A percentile compares a stretch with the other conserved stretches of the same genome.
Conservation (phyloP, 257 asterid species). For the Apocynum venetum region DNA sequence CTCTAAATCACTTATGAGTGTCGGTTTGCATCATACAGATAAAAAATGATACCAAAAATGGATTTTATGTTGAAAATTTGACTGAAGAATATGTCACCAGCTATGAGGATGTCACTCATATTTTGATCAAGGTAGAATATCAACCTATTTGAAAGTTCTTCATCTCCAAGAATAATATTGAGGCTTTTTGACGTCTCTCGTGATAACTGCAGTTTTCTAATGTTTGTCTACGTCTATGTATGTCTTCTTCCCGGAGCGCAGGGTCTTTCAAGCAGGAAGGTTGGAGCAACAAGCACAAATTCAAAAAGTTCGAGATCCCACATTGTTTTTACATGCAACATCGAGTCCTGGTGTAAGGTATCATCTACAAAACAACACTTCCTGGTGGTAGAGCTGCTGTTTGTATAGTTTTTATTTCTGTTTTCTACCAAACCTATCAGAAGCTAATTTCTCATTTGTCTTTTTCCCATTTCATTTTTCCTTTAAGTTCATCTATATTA, state of each 20-base stretch:
- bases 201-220: not conserved
- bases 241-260: conserved; percentile 19
- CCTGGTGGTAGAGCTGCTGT: not conserved
- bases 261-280: conserved; percentile 89
- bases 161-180: not conserved
- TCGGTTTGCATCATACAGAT: conserved; percentile 45
- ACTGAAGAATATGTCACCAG: conserved; percentile 84
- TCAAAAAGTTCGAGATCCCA: conserved; percentile 99
- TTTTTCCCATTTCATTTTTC: not conserved
- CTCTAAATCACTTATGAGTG: not conserved
- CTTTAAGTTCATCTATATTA: not conserved
- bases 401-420: not conserved
- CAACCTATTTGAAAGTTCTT: not conserved
- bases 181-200: not conserved
- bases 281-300: conserved; percentile 81
- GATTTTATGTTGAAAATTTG: conserved; percentile 84
- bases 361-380: not conserved
- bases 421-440: not conserved
- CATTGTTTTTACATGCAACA: conserved; percentile 72
- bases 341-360: conserved; percentile 99
- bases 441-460: not conserved
- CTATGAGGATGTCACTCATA: conserved; percentile 80
- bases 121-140: conserved; percentile 66
- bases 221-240: not conserved
- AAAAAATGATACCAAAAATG: conserved; percentile 72